Evolutionary conservation across 192 early-diverging fungal genomes (phyloP).

Genomic region (Coemansia sp.): DNA sequence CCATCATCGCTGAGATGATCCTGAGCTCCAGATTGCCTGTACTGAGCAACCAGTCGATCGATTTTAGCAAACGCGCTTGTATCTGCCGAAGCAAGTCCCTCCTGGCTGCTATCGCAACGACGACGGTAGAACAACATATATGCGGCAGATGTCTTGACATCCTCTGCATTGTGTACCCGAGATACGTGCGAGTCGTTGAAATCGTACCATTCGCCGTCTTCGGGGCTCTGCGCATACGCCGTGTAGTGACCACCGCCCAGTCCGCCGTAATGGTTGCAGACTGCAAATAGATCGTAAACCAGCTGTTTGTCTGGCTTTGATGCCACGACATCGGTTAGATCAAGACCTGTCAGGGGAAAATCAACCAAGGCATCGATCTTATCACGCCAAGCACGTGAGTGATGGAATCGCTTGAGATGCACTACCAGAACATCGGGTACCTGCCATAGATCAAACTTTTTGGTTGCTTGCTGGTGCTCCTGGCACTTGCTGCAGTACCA

Average conservation of each 20-base stretch:
- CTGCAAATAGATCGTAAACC: conserved; percentile 72
- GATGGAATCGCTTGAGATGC: conserved; percentile 80
- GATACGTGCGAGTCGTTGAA: conserved; percentile 76
- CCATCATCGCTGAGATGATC: conserved; percentile 4
- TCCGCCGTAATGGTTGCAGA: conserved; percentile 83
- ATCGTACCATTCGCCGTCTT: conserved; percentile 74
- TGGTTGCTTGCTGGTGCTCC: conserved; percentile 72
- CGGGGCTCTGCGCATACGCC: conserved; percentile 69
- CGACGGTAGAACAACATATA: conserved; percentile 56
- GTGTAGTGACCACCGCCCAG: conserved; percentile 86
- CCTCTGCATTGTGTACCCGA: conserved; percentile 20
- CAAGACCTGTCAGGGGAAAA: conserved; percentile 65
- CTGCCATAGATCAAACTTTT: conserved; percentile 79
- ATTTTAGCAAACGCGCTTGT: conserved; percentile 19
- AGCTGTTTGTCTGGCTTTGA: conserved; percentile 35
- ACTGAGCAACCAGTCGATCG: conserved; percentile 22
- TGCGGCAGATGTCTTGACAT: conserved; percentile 36
- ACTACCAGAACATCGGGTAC: conserved; percentile 78
- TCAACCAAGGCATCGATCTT: conserved; percentile 76
- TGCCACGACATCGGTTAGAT: conserved; percentile 57
- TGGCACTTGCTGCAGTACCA: conserved; percentile 82
- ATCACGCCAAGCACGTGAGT: conserved; percentile 63
- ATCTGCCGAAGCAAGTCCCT: neutral
- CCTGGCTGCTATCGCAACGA: conserved; percentile 5
- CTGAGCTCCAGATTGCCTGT: neutral